Evolutionary conservation across 148 eudicot species (phyloP).

Genomic region (Bassia scoparia): DNA sequence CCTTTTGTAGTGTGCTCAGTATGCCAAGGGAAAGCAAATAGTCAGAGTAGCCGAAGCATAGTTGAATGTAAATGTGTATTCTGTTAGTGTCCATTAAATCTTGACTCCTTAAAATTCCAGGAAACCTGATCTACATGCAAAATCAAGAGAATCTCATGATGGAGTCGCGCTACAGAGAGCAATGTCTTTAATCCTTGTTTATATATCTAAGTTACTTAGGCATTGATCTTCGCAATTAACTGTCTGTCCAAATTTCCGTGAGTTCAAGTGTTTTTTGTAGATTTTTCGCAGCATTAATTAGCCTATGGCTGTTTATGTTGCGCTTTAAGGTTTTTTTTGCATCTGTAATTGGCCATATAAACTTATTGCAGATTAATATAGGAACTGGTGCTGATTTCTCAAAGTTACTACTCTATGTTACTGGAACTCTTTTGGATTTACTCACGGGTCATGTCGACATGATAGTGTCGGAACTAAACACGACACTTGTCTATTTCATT

Average conservation of each 20-base stretch:
- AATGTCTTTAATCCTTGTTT: no score
- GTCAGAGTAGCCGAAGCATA: neutral
- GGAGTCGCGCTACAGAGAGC: conserved; percentile 97
- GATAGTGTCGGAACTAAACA: no score
- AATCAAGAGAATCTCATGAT: conserved; percentile 90
- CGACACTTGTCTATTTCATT: no score
- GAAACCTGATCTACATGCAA: conserved; percentile 83
- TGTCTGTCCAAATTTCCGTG: no score
- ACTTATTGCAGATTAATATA: neutral
- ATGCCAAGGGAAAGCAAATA: neutral
- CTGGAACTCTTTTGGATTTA: no score
- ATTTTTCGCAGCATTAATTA: neutral
- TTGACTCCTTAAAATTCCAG: conserved; percentile 31
- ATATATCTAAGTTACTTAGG: no score
- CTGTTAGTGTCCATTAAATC: neutral
- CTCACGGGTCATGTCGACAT: no score
- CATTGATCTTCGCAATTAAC: no score
- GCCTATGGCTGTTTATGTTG: neutral
- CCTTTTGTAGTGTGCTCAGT: neutral
- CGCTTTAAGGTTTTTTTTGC: neutral
- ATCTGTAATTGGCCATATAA: neutral
- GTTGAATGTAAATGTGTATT: neutral
- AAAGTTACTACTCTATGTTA: no score
- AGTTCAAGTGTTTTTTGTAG: neutral
- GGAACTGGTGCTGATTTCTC: neutral